phyloP scores from a whole-genome alignment of 176 grass and related monocot genomes.

The Triticum dicoccoides region DNA sequence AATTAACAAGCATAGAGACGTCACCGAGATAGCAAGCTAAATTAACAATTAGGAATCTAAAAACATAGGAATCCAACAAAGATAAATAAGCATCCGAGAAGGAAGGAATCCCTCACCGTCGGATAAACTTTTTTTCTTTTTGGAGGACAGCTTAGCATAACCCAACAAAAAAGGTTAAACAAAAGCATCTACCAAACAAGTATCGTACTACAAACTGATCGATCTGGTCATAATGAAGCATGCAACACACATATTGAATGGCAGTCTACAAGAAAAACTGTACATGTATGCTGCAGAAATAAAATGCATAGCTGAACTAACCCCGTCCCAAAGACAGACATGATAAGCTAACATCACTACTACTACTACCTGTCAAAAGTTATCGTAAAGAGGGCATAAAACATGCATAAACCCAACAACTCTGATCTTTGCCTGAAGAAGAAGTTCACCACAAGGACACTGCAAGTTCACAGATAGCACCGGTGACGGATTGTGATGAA shows the following conservation, averaged over 20 bases:
- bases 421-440: background rate
- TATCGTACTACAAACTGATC: background rate
- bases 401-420: background rate
- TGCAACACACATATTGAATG: background rate
- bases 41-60: too few relatives aligned
- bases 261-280: background rate
- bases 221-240: background rate
- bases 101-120: too few relatives aligned
- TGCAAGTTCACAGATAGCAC: background rate
- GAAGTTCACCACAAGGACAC: background rate
- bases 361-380: background rate
- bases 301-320: conserved; percentile 11
- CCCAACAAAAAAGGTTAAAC: background rate
- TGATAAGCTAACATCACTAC: background rate
- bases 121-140: too few relatives aligned
- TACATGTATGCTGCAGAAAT: background rate
- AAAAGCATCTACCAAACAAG: too few relatives aligned
- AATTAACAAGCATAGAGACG: too few relatives aligned
- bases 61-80: too few relatives aligned
- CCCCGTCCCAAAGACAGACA: background rate
- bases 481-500: background rate
- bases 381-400: background rate
- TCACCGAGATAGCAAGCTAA: too few relatives aligned
- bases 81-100: too few relatives aligned
- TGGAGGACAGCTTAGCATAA: too few relatives aligned